phyloP scores from a whole-genome alignment of 208 protist species.

The Phytomonas francai region DNA sequence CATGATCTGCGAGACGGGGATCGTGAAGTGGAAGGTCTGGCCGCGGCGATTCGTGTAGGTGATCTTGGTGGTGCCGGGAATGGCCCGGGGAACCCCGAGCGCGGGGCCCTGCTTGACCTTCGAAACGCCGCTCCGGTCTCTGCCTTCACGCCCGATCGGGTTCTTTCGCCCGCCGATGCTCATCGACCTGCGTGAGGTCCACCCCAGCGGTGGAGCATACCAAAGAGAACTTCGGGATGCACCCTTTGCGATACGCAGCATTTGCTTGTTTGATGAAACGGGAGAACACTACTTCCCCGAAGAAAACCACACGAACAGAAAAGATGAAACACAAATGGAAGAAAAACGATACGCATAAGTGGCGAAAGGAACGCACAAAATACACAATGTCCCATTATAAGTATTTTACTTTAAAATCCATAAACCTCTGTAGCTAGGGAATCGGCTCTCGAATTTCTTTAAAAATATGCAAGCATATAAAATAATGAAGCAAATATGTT shows the following conservation, averaged over 20 bases:
- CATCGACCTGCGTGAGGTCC: slow-evolving; percentile 26
- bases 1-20: slow-evolving; percentile 68
- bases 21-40: slow-evolving; percentile 72
- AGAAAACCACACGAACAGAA: too few species aligned
- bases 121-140: background rate
- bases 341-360: slow-evolving; percentile 1
- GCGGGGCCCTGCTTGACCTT: slow-evolving; percentile 34
- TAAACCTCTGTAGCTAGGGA: background rate
- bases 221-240: slow-evolving; percentile 11
- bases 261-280: background rate
- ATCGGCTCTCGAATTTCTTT: background rate
- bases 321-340: background rate
- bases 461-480: slow-evolving; percentile 9
- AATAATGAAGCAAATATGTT: slow-evolving; percentile 7
- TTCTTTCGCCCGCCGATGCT: slow-evolving; percentile 20
- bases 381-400: too few species aligned
- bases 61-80: slow-evolving; percentile 81
- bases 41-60: slow-evolving; percentile 81
- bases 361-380: too few species aligned
- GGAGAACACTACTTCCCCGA: background rate
- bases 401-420: background rate
- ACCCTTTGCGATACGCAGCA: background rate
- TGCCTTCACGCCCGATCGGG: background rate
- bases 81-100: slow-evolving; percentile 30
- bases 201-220: slow-evolving; percentile 22